Percentiles rank a stretch among this genome's conserved stretches.
Conservation (phyloP, 768 basidiomycete species). For the Hericium alpestre region DNA sequence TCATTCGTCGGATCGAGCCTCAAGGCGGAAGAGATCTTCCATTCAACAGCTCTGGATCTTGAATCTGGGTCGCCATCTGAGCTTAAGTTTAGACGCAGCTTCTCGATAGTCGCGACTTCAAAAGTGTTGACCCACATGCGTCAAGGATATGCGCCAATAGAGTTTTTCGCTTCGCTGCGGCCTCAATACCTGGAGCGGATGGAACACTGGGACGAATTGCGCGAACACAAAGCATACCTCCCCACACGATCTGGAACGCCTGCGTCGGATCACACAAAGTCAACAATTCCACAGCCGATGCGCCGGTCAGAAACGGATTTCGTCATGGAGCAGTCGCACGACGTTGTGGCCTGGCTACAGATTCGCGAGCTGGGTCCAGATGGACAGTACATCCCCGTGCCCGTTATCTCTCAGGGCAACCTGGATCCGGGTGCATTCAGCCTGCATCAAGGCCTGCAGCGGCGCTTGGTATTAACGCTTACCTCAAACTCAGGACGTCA, state of each 20-base stretch:
- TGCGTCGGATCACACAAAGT: constrained; percentile 16
- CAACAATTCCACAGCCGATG: constrained; percentile 52
- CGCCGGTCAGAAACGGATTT: constrained; percentile 90
- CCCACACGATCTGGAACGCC: constrained; percentile 15
- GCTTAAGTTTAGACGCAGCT: constrained; percentile 73
- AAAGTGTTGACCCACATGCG: constrained; percentile 66
- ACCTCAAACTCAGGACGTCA: constrained; percentile 84
- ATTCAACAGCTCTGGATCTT: constrained; percentile 66
- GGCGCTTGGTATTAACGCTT: constrained; percentile 65
- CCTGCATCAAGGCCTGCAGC: constrained; percentile 88
- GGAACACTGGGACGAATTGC: constrained; percentile 89
- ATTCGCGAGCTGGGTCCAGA: constrained; percentile 79
- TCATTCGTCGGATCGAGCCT: constrained; percentile 70
- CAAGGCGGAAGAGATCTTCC: constrained; percentile 70
- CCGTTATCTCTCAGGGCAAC: constrained; percentile 63
- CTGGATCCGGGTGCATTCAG: constrained; percentile 81
- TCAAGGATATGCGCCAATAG: constrained; percentile 73
- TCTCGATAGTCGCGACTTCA: constrained; percentile 66
- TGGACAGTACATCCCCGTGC: constrained; percentile 76
- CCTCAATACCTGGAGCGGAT: constrained; percentile 80
- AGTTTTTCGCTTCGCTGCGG: constrained; percentile 78
- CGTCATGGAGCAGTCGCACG: constrained; percentile 76
- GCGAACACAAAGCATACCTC: constrained; percentile 55
- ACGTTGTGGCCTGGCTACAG: constrained; percentile 82
- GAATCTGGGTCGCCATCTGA: constrained; percentile 62